A percentile compares a stretch with the other conserved stretches of the same genome.
Conservation (phyloP, 352 stramenopile genomes). For the Phytopythium cucurbitacearum region DNA sequence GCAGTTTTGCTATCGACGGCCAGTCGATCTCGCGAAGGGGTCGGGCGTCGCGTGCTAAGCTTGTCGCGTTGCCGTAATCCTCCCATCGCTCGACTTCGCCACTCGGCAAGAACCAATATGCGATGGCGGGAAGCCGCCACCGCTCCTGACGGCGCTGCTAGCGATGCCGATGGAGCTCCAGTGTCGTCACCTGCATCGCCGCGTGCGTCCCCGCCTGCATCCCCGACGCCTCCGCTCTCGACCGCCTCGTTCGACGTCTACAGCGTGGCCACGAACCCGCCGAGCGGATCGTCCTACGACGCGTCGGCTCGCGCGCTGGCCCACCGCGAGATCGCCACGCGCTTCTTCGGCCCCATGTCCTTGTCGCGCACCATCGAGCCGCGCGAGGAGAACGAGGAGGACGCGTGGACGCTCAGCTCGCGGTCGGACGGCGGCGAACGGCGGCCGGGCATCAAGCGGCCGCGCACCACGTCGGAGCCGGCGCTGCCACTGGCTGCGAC, state of each 20-base stretch:
- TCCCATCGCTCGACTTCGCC: too few species aligned
- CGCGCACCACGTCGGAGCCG: slow-evolving; percentile 19
- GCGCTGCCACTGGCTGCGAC: slow-evolving; percentile 7
- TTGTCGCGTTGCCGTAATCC: too few species aligned
- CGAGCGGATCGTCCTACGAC: not conserved
- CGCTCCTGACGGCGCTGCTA: too few species aligned
- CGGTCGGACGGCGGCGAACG: not conserved
- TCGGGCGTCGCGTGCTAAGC: too few species aligned
- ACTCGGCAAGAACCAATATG: too few species aligned
- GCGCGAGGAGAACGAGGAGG: not conserved
- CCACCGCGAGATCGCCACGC: slow-evolving; percentile 3
- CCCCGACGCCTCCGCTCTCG: not conserved
- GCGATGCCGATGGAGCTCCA: too few species aligned
- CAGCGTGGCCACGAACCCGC: not conserved
- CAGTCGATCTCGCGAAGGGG: too few species aligned
- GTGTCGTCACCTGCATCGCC: too few species aligned
- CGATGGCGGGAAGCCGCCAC: too few species aligned
- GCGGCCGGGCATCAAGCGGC: slow-evolving; percentile 11
- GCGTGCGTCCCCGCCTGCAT: too few species aligned
- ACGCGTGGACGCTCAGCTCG: not conserved
- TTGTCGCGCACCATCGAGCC: not conserved
- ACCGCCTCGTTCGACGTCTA: slow-evolving; percentile 1
- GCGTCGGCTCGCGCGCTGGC: not conserved
- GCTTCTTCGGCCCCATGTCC: slow-evolving; percentile 1
- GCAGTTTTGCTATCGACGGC: too few species aligned